Evolutionary conservation across 140 eudicot genomes (phyloP).

Genomic region (Erigeron philadelphicus): DNA sequence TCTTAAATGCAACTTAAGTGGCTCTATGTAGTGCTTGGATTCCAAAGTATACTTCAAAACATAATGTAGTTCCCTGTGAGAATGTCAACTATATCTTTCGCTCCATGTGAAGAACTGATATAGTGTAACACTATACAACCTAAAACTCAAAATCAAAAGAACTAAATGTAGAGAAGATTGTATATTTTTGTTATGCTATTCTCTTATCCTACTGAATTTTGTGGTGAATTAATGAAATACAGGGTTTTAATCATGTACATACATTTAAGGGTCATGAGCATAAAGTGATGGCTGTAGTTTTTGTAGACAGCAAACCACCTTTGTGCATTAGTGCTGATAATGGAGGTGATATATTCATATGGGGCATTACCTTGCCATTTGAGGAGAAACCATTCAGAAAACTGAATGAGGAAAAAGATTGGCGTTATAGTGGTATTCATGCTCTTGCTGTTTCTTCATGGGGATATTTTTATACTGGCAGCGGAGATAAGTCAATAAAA

Average conservation of each 20-base stretch:
- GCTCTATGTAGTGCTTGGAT: background rate
- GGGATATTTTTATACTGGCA: constrained; percentile 74
- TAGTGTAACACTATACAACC: background rate
- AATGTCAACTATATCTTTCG: background rate
- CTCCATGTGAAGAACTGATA: background rate
- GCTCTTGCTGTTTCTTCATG: constrained; percentile 63
- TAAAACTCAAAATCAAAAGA: background rate
- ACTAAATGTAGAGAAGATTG: background rate
- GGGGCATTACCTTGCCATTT: constrained; percentile 52
- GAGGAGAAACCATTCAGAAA: constrained; percentile 47
- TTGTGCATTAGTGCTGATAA: constrained; percentile 84
- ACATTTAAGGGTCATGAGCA: constrained; percentile 82
- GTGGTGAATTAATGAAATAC: constrained; percentile 24
- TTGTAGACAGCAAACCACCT: constrained; percentile 56
- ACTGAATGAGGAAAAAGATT: constrained; percentile 63
- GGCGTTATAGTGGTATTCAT: constrained; percentile 92
- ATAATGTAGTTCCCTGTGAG: background rate
- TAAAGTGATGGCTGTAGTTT: constrained; percentile 67
- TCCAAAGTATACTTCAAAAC: background rate
- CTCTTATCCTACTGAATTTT: background rate
- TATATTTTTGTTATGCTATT: constrained; percentile 5
- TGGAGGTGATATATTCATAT: constrained; percentile 74
- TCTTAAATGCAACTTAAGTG: background rate
- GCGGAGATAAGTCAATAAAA: constrained; percentile 78
- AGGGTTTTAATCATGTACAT: constrained; percentile 66